Base-by-base conservation (phyloP, 2,329 filamentous ascomycete species). In the Exophiala aquamarina region DNA sequence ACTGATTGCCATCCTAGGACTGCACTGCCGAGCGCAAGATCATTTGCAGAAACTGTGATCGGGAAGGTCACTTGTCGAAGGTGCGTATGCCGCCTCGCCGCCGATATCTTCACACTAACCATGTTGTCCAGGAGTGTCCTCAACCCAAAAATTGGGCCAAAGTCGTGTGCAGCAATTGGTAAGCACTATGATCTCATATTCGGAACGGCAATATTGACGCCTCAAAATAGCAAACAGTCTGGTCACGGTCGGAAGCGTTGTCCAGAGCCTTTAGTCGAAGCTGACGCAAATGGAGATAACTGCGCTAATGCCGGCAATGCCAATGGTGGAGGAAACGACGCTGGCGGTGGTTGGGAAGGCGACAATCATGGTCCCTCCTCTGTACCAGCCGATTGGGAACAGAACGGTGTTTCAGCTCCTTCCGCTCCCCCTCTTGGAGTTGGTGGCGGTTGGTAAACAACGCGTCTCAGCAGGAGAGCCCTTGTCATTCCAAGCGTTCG, bases 21-120 rank as follows among this genome's bases (percentile, higher is more conserved):
- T 75, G 73, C 47, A 67, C 69, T 11, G 62, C 67, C 37, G 59
- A 58, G 7, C 51, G 60, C 39, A 63, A 63, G 34, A 58, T 62
- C 15, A 65, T 63, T 36, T 75, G 73, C 50, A 66, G 66, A 19
- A 74, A 74, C 56, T 75, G 72, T 56, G 70, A 44, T 39, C 41
- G 37, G n/a, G 42, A 56, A 39, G 50, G 45, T 33, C 48, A 56
- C 26, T 13, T 49, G 13, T 17, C 32, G 21, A 45, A 32, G 32
- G 49, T 49, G 36, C 41, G 37, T 31, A 13, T 47, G 20, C 13
- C 20, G 8, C 13, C 8, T 32, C 9, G 20, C 15, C 20, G 1
- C 26, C 14, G 7, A 33, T 18, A 17, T 13, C 23, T 18, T 18
- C 13, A 19, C 28, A 37, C 28, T 31, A 41, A 37, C 15, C 13